Evolutionary conservation across 73 alveolate genomes (phyloP), one percentile per base, ranked within the genome.

Genomic region (Symbiodinium natans): DNA sequence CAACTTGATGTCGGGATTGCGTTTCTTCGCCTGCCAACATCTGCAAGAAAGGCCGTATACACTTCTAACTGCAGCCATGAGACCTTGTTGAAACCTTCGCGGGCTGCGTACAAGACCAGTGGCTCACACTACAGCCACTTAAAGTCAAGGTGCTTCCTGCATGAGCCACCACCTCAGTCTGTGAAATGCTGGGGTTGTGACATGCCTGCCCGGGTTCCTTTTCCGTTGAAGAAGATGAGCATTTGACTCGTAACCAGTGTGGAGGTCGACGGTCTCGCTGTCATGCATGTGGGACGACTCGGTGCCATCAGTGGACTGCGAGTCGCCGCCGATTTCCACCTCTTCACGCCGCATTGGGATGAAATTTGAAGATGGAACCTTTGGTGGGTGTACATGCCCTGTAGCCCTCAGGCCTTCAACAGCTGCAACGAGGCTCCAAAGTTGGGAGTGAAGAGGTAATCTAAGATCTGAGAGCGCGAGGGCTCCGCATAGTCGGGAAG

Each of bases 291-390:
- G 97, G 29, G 88, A 71, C 8, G 97, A 90, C 88, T 90, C 97
- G 0, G 97, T 90, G 80, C 97, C 97, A 41, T 90, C 97, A 9
- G 97, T 90, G 29, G 97, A 90, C 54, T 90, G 97, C 75, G 97
- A 90, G 80, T 90, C 97, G 80, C 97, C 97, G 36, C 97, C 97
- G 54, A 90, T 90, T 54, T 90, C 97, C 38, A 88, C 95, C 95
- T 88, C 48, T 3, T 46, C 59, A 6, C 59, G n/a, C n/a, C 74
- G 34, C 82, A 7, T n/a, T n/a, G n/a, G n/a, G n/a, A n/a, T n/a
- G n/a, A n/a, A n/a, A n/a, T n/a, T n/a, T n/a, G n/a, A n/a, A n/a
- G n/a, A n/a, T n/a, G n/a, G n/a, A n/a, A n/a, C n/a, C n/a, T n/a
- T n/a, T n/a, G n/a, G n/a, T n/a, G n/a, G n/a, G n/a, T n/a, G n/a